Conservation (phyloP, 345 rosid genomes). For the Aquilaria sinensis region DNA sequence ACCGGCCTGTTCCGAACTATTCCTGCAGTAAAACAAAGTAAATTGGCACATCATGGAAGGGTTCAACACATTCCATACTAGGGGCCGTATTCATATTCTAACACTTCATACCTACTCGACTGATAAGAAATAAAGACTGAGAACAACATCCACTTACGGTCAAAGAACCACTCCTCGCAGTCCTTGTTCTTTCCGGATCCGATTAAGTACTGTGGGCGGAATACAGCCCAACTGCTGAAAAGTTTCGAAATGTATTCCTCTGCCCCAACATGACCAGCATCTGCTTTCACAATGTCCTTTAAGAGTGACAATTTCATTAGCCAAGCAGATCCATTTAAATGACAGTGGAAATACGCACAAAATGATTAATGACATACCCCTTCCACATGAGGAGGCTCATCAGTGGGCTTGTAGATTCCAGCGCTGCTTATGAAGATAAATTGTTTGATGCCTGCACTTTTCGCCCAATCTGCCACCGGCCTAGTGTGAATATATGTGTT, state of each 20-base stretch:
- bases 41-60: too few relatives aligned
- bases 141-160: constrained; percentile 40
- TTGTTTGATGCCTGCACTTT: constrained; percentile 75
- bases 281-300: constrained; percentile 78
- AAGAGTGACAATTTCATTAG: constrained; percentile 7
- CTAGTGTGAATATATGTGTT: constrained; percentile 18
- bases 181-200: constrained; percentile 99
- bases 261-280: constrained; percentile 82
- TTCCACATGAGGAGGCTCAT: constrained; percentile 93
- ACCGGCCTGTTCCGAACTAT: constrained; percentile 82
- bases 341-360: neutral
- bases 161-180: constrained; percentile 99
- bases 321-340: neutral
- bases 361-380: constrained; percentile 39
- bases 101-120: too few relatives aligned
- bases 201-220: constrained; percentile 94
- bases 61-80: too few relatives aligned
- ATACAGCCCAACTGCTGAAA: constrained; percentile 55
- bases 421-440: constrained; percentile 91
- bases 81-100: too few relatives aligned
- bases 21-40: constrained; percentile 34
- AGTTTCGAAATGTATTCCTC: constrained; percentile 77
- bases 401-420: constrained; percentile 82
- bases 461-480: constrained; percentile 90
- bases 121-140: neutral